phyloP scores from a whole-genome alignment of 306 rosid genomes.

The Echinosophora koreensis region DNA sequence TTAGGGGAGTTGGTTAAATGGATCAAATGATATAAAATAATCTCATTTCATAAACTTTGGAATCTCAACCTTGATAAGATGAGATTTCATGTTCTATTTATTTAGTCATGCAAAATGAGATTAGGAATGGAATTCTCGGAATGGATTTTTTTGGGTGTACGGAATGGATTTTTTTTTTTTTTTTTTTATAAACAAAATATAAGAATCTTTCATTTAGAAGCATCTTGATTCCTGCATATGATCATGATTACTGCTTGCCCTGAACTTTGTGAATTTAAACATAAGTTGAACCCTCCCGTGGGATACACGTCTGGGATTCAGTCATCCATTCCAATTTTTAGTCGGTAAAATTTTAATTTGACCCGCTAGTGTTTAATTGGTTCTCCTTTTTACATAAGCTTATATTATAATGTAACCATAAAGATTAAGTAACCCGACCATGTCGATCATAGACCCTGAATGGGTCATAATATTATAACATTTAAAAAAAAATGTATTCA shows the following conservation, averaged over 20 bases:
- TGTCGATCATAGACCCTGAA: neutral
- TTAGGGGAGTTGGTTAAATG: too few species aligned
- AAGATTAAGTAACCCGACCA: neutral
- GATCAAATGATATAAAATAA: too few species aligned
- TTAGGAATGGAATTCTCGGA: too few species aligned
- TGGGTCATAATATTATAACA: constrained; percentile 15
- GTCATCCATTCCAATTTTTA: neutral
- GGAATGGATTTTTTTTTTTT: too few species aligned
- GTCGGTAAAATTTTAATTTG: neutral
- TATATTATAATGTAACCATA: neutral
- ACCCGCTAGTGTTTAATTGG: neutral
- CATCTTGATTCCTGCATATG: neutral
- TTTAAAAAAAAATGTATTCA: too few species aligned
- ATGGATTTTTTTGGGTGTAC: too few species aligned
- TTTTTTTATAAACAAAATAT: too few species aligned
- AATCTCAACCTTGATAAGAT: neutral
- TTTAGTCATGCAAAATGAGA: too few species aligned
- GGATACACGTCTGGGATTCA: constrained; percentile 4
- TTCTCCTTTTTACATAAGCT: neutral
- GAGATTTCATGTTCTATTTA: neutral
- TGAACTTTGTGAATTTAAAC: too few species aligned
- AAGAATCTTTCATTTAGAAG: too few species aligned
- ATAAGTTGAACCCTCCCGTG: neutral
- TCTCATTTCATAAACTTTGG: too few species aligned
- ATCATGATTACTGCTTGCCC: neutral